Conservation (phyloP, 148 eudicot species). For the Rhododendron ferrugineum region DNA sequence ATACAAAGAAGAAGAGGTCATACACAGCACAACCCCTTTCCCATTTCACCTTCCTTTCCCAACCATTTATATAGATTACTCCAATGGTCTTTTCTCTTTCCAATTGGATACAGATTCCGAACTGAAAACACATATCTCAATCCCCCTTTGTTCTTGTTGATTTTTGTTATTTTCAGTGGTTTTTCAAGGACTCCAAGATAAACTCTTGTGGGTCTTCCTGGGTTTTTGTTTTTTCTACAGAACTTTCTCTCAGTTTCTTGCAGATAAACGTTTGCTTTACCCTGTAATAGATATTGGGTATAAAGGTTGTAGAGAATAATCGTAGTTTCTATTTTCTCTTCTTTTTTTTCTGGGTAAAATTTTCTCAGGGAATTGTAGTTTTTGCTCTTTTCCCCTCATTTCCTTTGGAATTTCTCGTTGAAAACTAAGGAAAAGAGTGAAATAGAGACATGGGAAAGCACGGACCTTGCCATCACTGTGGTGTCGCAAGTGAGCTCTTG, state of each 20-base stretch:
- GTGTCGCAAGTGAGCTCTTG: slow-evolving; percentile 97
- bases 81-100: slow-evolving; percentile 23
- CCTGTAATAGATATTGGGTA: slow-evolving; percentile 12
- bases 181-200: slow-evolving; percentile 23
- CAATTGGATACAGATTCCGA: slow-evolving; percentile 26
- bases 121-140: slow-evolving; percentile 37
- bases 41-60: slow-evolving; percentile 66
- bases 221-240: slow-evolving; percentile 18
- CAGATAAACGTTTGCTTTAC: slow-evolving; percentile 17
- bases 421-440: slow-evolving; percentile 16
- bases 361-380: slow-evolving; percentile 2
- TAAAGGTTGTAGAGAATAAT: slow-evolving; percentile 24
- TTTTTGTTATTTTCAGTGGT: slow-evolving; percentile 26
- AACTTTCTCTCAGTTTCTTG: slow-evolving; percentile 34
- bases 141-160: slow-evolving; percentile 18
- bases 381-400: not conserved
- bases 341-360: not conserved
- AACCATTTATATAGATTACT: slow-evolving; percentile 55
- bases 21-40: slow-evolving; percentile 38
- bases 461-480: slow-evolving; percentile 99
- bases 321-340: slow-evolving; percentile 14
- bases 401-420: slow-evolving; percentile 14
- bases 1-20: slow-evolving; percentile 40
- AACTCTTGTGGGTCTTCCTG: slow-evolving; percentile 34
- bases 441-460: slow-evolving; percentile 86